Evolutionary conservation across 805 yeast genomes (phyloP).

Genomic region (Cyberlindnera mycetangii): DNA sequence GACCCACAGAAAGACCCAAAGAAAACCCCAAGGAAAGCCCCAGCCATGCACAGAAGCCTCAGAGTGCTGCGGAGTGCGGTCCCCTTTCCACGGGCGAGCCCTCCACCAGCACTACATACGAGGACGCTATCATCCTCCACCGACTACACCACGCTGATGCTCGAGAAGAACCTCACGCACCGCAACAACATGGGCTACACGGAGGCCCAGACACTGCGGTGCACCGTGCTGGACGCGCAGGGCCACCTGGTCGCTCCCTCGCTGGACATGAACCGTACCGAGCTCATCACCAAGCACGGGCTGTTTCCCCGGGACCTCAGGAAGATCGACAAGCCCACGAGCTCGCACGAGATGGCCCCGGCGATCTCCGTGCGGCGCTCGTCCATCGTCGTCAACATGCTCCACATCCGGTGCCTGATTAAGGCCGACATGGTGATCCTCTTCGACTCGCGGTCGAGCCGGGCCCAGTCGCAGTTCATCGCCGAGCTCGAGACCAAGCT

Average conservation of each 20-base stretch:
- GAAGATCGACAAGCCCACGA: constrained; percentile 66
- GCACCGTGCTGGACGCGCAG: constrained; percentile 71
- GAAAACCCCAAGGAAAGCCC: too few species aligned
- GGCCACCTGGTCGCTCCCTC: constrained; percentile 74
- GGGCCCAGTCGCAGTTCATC: constrained; percentile 71
- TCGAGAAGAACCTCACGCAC: constrained; percentile 38
- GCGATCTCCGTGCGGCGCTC: constrained; percentile 70
- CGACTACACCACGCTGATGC: constrained; percentile 29
- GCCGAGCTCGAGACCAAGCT: constrained; percentile 75
- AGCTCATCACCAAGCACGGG: constrained; percentile 70
- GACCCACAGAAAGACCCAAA: too few species aligned
- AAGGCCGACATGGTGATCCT: constrained; percentile 68
- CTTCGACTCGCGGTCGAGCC: constrained; percentile 67
- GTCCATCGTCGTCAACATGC: constrained; percentile 67
- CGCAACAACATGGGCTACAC: constrained; percentile 32
- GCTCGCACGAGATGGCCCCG: constrained; percentile 73
- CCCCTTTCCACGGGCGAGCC: too few species aligned
- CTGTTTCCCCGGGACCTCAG: constrained; percentile 86
- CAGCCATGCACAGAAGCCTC: too few species aligned
- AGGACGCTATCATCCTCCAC: not conserved
- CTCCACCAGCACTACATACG: not conserved
- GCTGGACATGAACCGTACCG: constrained; percentile 68
- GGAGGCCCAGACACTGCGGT: constrained; percentile 49
- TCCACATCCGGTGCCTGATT: constrained; percentile 77
- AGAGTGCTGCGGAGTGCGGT: too few species aligned